Evolutionary conservation across 2,329 filamentous ascomycete genomes (phyloP), one percentile per base, ranked within the genome.

Genomic region (Talaromyces sp.): DNA sequence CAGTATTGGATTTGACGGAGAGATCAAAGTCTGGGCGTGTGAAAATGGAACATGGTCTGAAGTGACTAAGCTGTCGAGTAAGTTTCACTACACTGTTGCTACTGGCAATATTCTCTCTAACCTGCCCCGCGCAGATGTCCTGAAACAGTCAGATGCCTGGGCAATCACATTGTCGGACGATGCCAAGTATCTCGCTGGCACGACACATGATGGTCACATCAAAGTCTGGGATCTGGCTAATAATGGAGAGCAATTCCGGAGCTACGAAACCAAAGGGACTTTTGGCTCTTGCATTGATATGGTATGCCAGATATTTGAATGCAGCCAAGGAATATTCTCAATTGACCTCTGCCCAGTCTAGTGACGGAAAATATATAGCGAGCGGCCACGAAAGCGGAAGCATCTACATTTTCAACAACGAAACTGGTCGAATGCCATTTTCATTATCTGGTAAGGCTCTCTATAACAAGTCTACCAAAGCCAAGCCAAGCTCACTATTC

Each of bases 351-450:
- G 56, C 44, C 36, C 63, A 86, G 84, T 88, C 85, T 63, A 73
- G 79, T 22, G 90, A 99, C 74, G 93, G 93, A 58, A 88, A 85
- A 65, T 89, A 92, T 74, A 96, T 93, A 32, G 93, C 93, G 4
- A 96, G 90, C 58, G 95, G 95, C 0, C 93, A 99, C 76, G 90
- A 96, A 73, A 96, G 90, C 70, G 95, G 95, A 17, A 88, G 87
- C 13, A 85, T 98, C 65, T 97, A 97, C 77, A 87, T 99, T 64
- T 99, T 98, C 82, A 93, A 92, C 80, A 98, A 96, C 70, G 88
- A 92, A 67, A 92, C 90, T 0, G 91, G 91, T 3, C 86, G 91
- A 59, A 85, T 99, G 68, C 82, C 91, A 13, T 93, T 96, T 75
- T 95, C 92, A 8, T 81, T 99, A 27, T 88, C 91, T 59, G 88